Percentiles rank a stretch among this genome's conserved stretches.
phyloP scores from a whole-genome alignment of 1,139 yeast genomes.

The Candida smagusa region DNA sequence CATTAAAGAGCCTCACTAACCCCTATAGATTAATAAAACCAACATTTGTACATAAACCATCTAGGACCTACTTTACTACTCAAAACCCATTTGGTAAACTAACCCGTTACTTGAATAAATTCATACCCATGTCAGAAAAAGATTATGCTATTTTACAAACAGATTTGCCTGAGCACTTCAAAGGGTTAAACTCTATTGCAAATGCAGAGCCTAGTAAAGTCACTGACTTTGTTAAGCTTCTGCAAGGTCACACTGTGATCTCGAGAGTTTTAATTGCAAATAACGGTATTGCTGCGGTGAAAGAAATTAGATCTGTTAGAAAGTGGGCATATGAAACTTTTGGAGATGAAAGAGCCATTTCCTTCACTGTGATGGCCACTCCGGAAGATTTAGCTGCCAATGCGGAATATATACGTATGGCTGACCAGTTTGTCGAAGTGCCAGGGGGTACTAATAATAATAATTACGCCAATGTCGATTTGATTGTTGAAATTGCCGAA shows the following conservation, averaged over 20 bases:
- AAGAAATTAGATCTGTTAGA: constrained; percentile 93
- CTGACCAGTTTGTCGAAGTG: constrained; percentile 96
- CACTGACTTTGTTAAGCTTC: constrained; percentile 78
- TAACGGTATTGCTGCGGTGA: constrained; percentile 98
- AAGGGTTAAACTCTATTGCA: constrained; percentile 74
- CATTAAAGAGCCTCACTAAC: constrained; percentile 3
- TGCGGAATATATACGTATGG: constrained; percentile 98
- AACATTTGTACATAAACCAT: constrained; percentile 4
- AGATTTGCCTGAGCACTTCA: constrained; percentile 64
- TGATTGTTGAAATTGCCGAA: constrained; percentile 95
- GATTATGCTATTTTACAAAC: constrained; percentile 33
- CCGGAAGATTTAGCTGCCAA: constrained; percentile 97
- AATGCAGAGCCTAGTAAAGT: constrained; percentile 71
- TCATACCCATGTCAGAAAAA: constrained; percentile 12
- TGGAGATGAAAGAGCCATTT: constrained; percentile 90
- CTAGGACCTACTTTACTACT: constrained; percentile 2
- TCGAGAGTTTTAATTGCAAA: constrained; percentile 87
- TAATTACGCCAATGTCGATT: constrained; percentile 95
- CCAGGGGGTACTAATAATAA: constrained; percentile 99
- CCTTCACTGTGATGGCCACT: constrained; percentile 97
- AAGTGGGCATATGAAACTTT: constrained; percentile 99
- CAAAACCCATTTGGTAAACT: constrained; percentile 2
- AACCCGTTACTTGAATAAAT: constrained; percentile 4
- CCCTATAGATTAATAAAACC: constrained; percentile 5
- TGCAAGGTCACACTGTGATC: constrained; percentile 95